phyloP scores from a whole-genome alignment of 2,329 filamentous ascomycete genomes.

The Cladophialophora exuberans region DNA sequence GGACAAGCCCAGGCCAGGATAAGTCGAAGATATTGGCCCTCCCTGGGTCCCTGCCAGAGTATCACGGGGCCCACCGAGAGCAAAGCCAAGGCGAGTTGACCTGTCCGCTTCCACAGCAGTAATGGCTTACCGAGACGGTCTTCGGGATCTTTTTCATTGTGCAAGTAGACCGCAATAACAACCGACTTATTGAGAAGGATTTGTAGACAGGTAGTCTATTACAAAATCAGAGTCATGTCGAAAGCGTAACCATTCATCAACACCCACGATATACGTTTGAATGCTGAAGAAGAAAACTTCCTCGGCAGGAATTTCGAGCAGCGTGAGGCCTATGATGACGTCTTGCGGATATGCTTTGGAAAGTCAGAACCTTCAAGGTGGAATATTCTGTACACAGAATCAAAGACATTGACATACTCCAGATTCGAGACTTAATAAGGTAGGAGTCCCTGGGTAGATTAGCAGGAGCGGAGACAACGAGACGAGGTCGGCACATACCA shows the following conservation, averaged over 20 bases:
- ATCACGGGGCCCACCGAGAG: conserved; percentile 35
- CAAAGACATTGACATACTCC: conserved; percentile 49
- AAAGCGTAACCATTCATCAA: neutral
- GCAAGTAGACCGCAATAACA: conserved; percentile 59
- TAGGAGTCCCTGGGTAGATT: conserved; percentile 61
- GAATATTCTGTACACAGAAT: neutral
- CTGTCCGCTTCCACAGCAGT: conserved; percentile 48
- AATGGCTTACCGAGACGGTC: conserved; percentile 39
- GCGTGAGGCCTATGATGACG: conserved; percentile 64
- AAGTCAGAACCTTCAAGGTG: conserved; percentile 18
- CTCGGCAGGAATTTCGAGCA: conserved; percentile 69
- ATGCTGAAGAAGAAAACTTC: conserved; percentile 79
- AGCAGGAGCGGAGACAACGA: neutral
- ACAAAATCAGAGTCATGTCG: conserved; percentile 1
- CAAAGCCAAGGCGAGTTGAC: conserved; percentile 54
- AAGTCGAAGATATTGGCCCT: conserved; percentile 68
- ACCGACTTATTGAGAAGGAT: conserved; percentile 67
- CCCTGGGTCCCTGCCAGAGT: conserved; percentile 50
- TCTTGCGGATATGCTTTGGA: conserved; percentile 63
- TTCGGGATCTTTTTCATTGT: conserved; percentile 39
- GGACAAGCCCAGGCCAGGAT: conserved; percentile 72
- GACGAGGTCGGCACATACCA: conserved; percentile 50
- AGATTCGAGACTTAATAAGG: conserved; percentile 68
- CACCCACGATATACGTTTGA: conserved; percentile 66
- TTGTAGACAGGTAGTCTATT: conserved; percentile 65